A percentile compares a stretch with the other conserved stretches of the same genome.
phyloP scores from a whole-genome alignment of 1,139 yeast species.

The Suhomyces yuchorum region DNA sequence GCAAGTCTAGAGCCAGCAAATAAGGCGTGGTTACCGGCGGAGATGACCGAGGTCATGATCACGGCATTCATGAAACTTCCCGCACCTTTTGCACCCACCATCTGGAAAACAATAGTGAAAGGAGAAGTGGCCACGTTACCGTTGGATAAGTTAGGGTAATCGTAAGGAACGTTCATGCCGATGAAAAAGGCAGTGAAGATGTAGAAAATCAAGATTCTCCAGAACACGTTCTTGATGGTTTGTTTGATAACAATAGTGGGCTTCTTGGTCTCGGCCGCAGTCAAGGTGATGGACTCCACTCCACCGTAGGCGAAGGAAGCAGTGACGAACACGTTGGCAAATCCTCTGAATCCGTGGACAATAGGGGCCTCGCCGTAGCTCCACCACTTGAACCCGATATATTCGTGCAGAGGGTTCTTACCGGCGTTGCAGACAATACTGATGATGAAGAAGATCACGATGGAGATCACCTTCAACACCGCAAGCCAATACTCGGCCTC shows the following conservation, averaged over 20 bases:
- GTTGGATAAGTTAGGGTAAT: constrained; percentile 41
- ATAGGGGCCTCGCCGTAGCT: constrained; percentile 43
- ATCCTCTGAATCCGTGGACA: constrained; percentile 44
- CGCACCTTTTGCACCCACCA: constrained; percentile 48
- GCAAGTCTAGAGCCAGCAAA: constrained; percentile 48
- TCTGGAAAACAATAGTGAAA: constrained; percentile 62
- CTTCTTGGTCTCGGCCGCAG: constrained; percentile 66
- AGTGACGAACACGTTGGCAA: constrained; percentile 44
- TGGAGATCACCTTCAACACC: constrained; percentile 40
- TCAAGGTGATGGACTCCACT: constrained; percentile 62
- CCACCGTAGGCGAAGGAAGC: constrained; percentile 74
- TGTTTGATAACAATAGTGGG: constrained; percentile 61
- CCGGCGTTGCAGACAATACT: constrained; percentile 41
- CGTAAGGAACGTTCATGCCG: constrained; percentile 47
- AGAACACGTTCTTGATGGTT: constrained; percentile 60
- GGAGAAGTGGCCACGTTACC: constrained; percentile 59
- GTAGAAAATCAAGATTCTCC: constrained; percentile 47
- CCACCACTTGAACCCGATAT: constrained; percentile 45
- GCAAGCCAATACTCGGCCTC: constrained; percentile 47
- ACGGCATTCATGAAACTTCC: constrained; percentile 50
- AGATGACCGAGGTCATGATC: constrained; percentile 44
- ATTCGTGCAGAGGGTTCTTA: constrained; percentile 32
- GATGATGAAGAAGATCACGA: constrained; percentile 42
- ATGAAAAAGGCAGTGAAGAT: constrained; percentile 46
- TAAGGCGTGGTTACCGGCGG: constrained; percentile 51